A percentile compares a stretch with the other conserved stretches of the same genome.
Conservation (phyloP, 2,329 filamentous ascomycete genomes). For the Cadophora sp. region DNA sequence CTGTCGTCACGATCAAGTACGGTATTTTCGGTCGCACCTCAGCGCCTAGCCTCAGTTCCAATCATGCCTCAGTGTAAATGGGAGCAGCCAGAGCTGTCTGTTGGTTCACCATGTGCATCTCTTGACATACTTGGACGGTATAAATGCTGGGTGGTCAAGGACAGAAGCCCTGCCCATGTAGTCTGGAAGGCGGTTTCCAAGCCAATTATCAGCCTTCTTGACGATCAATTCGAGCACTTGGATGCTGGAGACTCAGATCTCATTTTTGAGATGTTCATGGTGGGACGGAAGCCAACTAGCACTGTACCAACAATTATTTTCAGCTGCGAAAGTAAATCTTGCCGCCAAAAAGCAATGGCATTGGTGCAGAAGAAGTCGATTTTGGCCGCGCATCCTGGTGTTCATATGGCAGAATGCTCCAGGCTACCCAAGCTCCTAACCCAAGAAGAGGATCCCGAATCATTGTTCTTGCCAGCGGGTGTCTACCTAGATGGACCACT, state of each 20-base stretch:
- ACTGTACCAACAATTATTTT: conserved; percentile 30
- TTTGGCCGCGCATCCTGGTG: conserved; percentile 22
- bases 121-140: conserved; percentile 20
- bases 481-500: not conserved
- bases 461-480: not conserved
- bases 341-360: conserved; percentile 28
- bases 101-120: conserved; percentile 20
- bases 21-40: conserved; percentile 2
- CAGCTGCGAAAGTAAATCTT: conserved; percentile 23
- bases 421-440: conserved; percentile 2
- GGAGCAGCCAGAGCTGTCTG: conserved; percentile 53
- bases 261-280: conserved; percentile 33
- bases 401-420: conserved; percentile 17
- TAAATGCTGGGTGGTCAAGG: conserved; percentile 31
- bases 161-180: conserved; percentile 30
- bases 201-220: conserved; percentile 23
- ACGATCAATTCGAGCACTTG: conserved; percentile 25
- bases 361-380: conserved; percentile 25
- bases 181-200: conserved; percentile 26
- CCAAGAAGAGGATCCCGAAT: not conserved
- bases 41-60: not conserved
- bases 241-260: conserved; percentile 28
- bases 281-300: conserved; percentile 18
- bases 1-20: not conserved
- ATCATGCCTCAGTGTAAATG: conserved; percentile 12